These are phyloP conservation scores for Zygosaccharomyces pseudobailii DNA, from an alignment of 1,139 yeast genomes.

Conservation along the genomic window DNA sequence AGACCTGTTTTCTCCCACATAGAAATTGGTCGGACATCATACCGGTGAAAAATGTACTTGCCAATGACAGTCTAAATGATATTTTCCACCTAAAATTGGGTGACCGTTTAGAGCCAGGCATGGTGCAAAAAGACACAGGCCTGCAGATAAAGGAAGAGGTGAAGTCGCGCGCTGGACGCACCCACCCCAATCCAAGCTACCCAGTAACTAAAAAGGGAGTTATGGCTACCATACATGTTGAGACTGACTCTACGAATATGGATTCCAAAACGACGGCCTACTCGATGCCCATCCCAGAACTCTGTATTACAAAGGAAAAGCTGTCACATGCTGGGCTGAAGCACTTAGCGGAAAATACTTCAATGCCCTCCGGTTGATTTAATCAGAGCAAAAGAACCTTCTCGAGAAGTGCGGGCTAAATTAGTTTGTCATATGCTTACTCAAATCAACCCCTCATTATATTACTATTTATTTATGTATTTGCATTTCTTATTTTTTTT, in stretches of 20 bases:
- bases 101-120: slow-evolving; percentile 34
- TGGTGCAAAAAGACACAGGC: slow-evolving; percentile 12
- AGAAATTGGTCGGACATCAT: slow-evolving; percentile 69
- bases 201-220: slow-evolving; percentile 56
- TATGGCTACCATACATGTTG: slow-evolving; percentile 69
- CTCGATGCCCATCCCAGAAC: slow-evolving; percentile 65
- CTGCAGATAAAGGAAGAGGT: slow-evolving; percentile 12
- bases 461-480: not conserved
- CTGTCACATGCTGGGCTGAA: slow-evolving; percentile 24
- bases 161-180: slow-evolving; percentile 21
- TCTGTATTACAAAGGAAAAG: slow-evolving; percentile 24
- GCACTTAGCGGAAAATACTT: slow-evolving; percentile 14
- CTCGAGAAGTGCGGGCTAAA: not conserved
- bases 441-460: not conserved
- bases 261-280: slow-evolving; percentile 59
- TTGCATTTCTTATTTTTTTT: not conserved
- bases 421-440: not conserved
- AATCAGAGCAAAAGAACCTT: not conserved
- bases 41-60: slow-evolving; percentile 38
- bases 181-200: slow-evolving; percentile 34
- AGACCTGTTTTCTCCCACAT: slow-evolving; percentile 62
- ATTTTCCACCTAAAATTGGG: slow-evolving; percentile 27
- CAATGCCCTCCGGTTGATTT: not conserved
- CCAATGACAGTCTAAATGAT: slow-evolving; percentile 19
- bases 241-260: slow-evolving; percentile 49